A percentile compares a stretch with the other conserved stretches of the same genome.
These are phyloP conservation scores for Sporodiniella umbellata DNA, from an alignment of 371 early-diverging fungal genomes.

Conservation along the genomic window DNA sequence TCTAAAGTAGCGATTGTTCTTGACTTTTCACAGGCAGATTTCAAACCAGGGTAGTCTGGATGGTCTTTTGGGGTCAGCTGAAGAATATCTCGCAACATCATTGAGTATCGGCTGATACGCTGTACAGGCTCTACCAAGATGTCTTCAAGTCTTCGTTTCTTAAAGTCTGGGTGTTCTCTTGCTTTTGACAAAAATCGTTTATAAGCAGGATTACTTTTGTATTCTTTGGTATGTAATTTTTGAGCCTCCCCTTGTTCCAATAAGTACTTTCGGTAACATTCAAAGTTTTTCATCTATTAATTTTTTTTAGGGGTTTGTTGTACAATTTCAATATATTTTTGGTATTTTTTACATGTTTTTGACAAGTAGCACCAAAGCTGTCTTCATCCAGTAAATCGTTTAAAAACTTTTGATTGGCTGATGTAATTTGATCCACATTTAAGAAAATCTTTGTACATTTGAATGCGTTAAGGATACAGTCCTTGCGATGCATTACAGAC, in stretches of 20 bases:
- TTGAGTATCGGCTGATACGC: constrained; percentile 40
- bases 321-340: neutral
- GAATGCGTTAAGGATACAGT: constrained; percentile 34
- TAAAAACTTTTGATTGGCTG: constrained; percentile 30
- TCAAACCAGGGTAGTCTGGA: constrained; percentile 30
- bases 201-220: constrained; percentile 33
- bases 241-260: constrained; percentile 36
- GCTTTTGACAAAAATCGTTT: constrained; percentile 27
- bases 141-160: constrained; percentile 30
- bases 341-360: constrained; percentile 31
- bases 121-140: constrained; percentile 43
- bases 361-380: constrained; percentile 39
- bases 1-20: constrained; percentile 40
- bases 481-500: constrained; percentile 15
- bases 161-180: constrained; percentile 32
- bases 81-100: constrained; percentile 44
- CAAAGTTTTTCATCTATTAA: constrained; percentile 37
- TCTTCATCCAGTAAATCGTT: constrained; percentile 16
- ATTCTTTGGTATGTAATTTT: constrained; percentile 30
- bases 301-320: too few relatives aligned
- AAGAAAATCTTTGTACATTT: constrained; percentile 41
- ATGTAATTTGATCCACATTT: constrained; percentile 38
- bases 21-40: constrained; percentile 28
- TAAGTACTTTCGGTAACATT: constrained; percentile 45
- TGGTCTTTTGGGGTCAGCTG: constrained; percentile 31